These are phyloP conservation scores for Annulohypoxylon nitens DNA, from an alignment of 495 filamentous ascomycete genomes.

Conservation along the genomic window DNA sequence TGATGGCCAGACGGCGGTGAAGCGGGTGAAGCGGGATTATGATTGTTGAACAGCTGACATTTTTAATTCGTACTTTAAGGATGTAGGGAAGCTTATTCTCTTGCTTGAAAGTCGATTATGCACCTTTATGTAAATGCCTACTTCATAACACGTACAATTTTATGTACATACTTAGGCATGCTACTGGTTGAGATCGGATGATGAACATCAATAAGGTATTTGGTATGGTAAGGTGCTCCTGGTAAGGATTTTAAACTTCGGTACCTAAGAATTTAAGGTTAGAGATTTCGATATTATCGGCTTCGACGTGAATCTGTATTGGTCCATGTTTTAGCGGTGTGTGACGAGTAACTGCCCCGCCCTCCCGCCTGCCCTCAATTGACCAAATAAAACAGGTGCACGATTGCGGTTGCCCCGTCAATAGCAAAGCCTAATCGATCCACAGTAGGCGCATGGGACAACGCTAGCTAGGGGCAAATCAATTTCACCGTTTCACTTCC, in stretches of 20 bases:
- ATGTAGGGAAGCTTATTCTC: too few species aligned
- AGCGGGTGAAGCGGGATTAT: neutral
- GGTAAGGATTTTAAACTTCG: constrained; percentile 1
- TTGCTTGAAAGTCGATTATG: too few species aligned
- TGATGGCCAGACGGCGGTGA: constrained; percentile 65
- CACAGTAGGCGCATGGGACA: constrained; percentile 40
- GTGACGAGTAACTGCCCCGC: constrained; percentile 5
- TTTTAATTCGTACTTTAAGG: neutral
- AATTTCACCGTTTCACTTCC: constrained; percentile 48
- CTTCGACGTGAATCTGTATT: neutral
- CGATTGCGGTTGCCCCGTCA: constrained; percentile 52
- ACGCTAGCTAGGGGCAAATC: constrained; percentile 43
- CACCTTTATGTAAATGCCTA: too few species aligned
- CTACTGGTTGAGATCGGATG: neutral
- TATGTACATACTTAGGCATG: neutral
- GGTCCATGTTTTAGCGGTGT: constrained; percentile 33
- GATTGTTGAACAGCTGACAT: neutral
- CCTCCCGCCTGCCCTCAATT: constrained; percentile 30
- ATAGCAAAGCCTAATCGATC: constrained; percentile 49
- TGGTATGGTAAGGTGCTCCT: neutral
- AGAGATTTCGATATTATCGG: constrained; percentile 7
- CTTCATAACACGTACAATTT: neutral
- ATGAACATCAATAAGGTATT: neutral
- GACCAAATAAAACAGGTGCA: constrained; percentile 30
- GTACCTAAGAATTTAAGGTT: constrained; percentile 7